Conservation (phyloP, 371 early-diverging fungal species). For the Mucor irregularis region DNA sequence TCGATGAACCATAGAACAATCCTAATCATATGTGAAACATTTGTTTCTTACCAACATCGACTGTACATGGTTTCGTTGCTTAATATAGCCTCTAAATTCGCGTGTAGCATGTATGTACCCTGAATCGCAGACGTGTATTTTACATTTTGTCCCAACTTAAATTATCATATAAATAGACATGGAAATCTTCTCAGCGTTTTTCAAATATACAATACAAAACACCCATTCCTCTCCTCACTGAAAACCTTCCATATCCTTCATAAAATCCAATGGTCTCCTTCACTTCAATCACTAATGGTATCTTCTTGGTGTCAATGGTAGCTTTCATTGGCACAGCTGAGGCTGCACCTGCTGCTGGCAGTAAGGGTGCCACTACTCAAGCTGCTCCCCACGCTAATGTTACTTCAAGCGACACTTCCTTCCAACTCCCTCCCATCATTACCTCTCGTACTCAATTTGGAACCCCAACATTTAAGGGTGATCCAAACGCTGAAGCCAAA, state of each 20-base stretch:
- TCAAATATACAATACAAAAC: no score
- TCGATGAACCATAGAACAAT: no score
- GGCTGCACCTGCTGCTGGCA: conserved; percentile 9
- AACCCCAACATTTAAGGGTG: neutral
- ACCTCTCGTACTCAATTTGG: conserved; percentile 6
- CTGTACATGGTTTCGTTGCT: no score
- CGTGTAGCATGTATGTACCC: no score
- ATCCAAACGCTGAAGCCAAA: neutral
- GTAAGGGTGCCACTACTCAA: neutral
- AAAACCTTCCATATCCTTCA: neutral
- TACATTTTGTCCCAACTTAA: neutral
- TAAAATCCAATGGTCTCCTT: conserved; percentile 17
- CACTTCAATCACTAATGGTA: conserved; percentile 10
- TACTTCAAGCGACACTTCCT: neutral
- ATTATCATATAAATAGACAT: no score
- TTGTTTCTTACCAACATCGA: no score
- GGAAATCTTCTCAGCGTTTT: no score
- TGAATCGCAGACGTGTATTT: neutral
- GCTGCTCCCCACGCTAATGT: neutral
- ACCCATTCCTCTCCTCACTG: neutral
- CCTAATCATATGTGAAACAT: no score
- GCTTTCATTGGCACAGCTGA: neutral
- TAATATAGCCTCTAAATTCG: no score
- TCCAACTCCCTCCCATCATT: conserved; percentile 11
- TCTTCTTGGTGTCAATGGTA: conserved; percentile 4